phyloP scores from a whole-genome alignment of 805 yeast genomes.

The Suhomyces vadensis region DNA sequence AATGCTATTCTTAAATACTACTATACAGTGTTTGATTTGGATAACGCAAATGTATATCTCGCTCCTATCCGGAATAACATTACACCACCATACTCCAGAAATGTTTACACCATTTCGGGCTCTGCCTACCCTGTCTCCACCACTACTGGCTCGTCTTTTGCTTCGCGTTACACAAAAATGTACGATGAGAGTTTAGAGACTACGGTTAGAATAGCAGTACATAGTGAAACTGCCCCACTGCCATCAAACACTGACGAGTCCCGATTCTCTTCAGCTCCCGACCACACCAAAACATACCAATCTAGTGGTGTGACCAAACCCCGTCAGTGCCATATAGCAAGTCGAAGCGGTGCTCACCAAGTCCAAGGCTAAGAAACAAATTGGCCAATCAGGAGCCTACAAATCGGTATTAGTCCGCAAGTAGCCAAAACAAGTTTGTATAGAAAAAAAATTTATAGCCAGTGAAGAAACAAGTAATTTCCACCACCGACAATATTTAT shows the following conservation, averaged over 20 bases:
- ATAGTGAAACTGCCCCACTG: not conserved
- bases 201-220: not conserved
- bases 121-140: slow-evolving; percentile 17
- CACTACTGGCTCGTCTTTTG: slow-evolving; percentile 3
- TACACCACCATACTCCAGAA: not conserved
- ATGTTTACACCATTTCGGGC: slow-evolving; percentile 9
- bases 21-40: slow-evolving; percentile 21
- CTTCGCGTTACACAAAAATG: slow-evolving; percentile 11
- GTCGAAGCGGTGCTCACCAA: not conserved
- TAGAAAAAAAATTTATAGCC: slow-evolving; percentile 10
- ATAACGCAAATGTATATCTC: slow-evolving; percentile 13
- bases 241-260: not conserved
- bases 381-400: slow-evolving; percentile 13
- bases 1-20: slow-evolving; percentile 18
- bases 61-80: slow-evolving; percentile 10
- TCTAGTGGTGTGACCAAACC: not conserved
- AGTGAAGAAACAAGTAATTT: slow-evolving; percentile 5
- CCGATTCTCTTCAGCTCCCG: not conserved
- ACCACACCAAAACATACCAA: not conserved
- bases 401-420: slow-evolving; percentile 11
- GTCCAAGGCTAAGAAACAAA: not conserved
- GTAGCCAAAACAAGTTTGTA: slow-evolving; percentile 2
- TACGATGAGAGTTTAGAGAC: slow-evolving; percentile 5
- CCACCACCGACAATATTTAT: slow-evolving; percentile 3
- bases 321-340: not conserved